These are phyloP conservation scores for Platanthera guangdongensis DNA, from an alignment of 106 monocot genomes.

Conservation along the genomic window DNA sequence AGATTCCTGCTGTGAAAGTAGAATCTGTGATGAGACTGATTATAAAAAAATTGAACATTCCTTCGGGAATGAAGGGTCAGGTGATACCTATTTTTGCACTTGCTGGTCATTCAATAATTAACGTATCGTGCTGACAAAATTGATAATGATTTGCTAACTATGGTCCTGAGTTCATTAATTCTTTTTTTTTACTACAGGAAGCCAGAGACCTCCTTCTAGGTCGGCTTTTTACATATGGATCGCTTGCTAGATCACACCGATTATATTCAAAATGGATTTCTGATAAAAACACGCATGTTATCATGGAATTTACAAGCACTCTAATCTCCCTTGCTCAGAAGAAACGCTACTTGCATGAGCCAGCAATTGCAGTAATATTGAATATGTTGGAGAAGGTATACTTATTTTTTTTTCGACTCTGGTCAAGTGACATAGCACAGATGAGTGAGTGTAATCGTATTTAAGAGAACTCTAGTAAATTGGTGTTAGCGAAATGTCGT, in stretches of 20 bases:
- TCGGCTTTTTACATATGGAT: constrained; percentile 81
- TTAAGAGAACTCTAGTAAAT: too few species aligned
- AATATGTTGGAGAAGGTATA: constrained; percentile 59
- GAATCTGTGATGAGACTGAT: constrained; percentile 65
- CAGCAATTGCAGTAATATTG: constrained; percentile 62
- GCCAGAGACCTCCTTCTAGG: constrained; percentile 81
- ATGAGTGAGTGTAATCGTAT: too few species aligned
- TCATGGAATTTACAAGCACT: constrained; percentile 51
- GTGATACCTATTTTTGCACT: constrained; percentile 18
- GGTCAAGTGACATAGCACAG: background rate
- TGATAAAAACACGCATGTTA: constrained; percentile 28
- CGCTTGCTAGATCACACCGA: constrained; percentile 71
- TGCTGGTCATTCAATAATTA: background rate
- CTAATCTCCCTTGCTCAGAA: constrained; percentile 60
- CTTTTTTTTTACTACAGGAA: constrained; percentile 39
- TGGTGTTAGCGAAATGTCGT: too few species aligned
- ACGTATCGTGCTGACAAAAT: too few species aligned
- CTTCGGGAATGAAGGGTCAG: constrained; percentile 82
- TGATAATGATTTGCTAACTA: background rate
- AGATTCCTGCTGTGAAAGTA: constrained; percentile 44
- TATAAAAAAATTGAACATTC: constrained; percentile 42
- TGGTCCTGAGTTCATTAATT: background rate
- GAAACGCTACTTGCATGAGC: constrained; percentile 80
- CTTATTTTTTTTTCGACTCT: background rate
- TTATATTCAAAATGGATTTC: constrained; percentile 39